phyloP scores from a whole-genome alignment of 2,329 filamentous ascomycete genomes.

The Aaosphaeria pasadenensis region DNA sequence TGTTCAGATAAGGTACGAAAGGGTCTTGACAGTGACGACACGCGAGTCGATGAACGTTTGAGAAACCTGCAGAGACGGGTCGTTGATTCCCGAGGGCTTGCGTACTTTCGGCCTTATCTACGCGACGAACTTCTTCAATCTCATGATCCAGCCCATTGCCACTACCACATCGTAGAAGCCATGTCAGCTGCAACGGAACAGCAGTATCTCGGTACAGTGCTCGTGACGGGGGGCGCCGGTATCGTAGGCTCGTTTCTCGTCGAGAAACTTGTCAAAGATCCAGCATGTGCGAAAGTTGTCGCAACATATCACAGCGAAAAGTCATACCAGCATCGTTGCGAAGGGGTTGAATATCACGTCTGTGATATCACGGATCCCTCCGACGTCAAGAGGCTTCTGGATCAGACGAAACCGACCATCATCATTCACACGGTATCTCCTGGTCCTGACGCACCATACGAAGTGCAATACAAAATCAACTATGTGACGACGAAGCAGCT shows the following conservation, averaged over 20 bases:
- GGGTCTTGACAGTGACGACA: too few relatives aligned
- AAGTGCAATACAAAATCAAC: constrained; percentile 1
- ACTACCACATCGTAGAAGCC: too few relatives aligned
- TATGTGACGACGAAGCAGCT: constrained; percentile 4
- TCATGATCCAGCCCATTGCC: too few relatives aligned
- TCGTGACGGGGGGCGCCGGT: constrained; percentile 2
- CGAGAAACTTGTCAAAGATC: constrained; percentile 1
- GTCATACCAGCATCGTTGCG: background rate
- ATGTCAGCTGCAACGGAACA: background rate
- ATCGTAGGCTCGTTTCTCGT: constrained; percentile 2
- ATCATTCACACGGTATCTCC: constrained; percentile 6
- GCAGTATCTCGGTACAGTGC: background rate
- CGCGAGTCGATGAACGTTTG: too few relatives aligned
- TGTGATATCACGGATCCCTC: constrained; percentile 3
- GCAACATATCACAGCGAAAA: constrained; percentile 1
- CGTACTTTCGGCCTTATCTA: too few relatives aligned
- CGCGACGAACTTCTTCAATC: too few relatives aligned
- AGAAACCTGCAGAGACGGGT: too few relatives aligned
- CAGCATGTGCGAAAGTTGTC: background rate
- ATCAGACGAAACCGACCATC: background rate
- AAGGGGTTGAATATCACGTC: background rate
- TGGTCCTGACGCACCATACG: constrained; percentile 1
- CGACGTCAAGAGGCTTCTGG: background rate
- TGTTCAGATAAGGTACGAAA: too few relatives aligned
- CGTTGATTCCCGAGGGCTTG: too few relatives aligned